These are phyloP conservation scores for Apophysomyces sp. DNA, from an alignment of 371 early-diverging fungal species.

Conservation along the genomic window DNA sequence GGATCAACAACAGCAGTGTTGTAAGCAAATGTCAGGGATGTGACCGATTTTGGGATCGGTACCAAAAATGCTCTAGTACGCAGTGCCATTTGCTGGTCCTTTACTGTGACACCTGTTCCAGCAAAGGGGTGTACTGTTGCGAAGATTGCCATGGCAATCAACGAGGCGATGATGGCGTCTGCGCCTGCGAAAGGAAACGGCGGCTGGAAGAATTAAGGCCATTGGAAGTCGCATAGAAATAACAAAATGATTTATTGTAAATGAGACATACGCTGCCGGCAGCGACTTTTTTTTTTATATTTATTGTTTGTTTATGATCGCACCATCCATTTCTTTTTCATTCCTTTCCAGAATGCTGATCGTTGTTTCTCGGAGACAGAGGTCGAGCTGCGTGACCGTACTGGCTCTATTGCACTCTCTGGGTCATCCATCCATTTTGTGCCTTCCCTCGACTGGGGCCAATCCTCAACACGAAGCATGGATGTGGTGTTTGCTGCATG, in stretches of 20 bases:
- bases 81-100: constrained; percentile 41
- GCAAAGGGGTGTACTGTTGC: constrained; percentile 27
- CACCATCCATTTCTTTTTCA: constrained; percentile 28
- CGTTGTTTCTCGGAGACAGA: constrained; percentile 6
- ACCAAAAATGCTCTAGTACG: constrained; percentile 34
- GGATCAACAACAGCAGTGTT: constrained; percentile 2
- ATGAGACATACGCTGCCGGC: constrained; percentile 1
- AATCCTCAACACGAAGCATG: constrained; percentile 4
- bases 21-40: constrained; percentile 40
- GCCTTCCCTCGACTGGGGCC: neutral
- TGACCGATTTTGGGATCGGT: constrained; percentile 33
- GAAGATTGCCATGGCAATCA: constrained; percentile 19
- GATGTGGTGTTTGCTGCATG: constrained; percentile 7
- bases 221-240: neutral
- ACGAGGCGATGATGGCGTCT: constrained; percentile 21
- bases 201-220: constrained; percentile 28
- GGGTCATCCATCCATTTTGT: constrained; percentile 44
- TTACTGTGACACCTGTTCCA: constrained; percentile 28
- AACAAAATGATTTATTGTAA: constrained; percentile 4
- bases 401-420: constrained; percentile 22
- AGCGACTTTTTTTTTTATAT: neutral
- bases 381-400: neutral
- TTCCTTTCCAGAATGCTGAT: constrained; percentile 23
- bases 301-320: neutral
- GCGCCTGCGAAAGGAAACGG: constrained; percentile 36